Evolutionary conservation across 164 flowering plant species (phyloP).

Genomic region (Brasenia schreberi): DNA sequence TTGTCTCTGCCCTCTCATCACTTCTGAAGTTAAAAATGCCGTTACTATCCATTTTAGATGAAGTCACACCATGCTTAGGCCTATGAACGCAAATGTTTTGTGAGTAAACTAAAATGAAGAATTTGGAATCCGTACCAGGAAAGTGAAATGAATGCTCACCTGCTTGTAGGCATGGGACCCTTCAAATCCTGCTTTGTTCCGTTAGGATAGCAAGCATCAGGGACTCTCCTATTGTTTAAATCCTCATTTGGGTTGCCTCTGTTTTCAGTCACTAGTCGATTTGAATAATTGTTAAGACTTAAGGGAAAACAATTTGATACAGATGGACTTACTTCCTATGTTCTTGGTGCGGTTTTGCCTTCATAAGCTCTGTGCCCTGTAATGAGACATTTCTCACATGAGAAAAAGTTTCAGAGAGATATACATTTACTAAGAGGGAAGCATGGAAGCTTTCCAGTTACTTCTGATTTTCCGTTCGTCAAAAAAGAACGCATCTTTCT

Average conservation of each 20-base stretch:
- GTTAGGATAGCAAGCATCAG: slow-evolving; percentile 13
- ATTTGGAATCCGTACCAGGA: neutral
- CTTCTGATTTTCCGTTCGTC: slow-evolving; percentile 25
- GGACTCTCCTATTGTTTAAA: slow-evolving; percentile 19
- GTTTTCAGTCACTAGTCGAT: neutral
- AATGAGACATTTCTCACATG: neutral
- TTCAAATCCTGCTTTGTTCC: slow-evolving; percentile 18
- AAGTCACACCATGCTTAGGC: neutral
- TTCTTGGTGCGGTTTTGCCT: slow-evolving; percentile 18
- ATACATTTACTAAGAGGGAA: neutral
- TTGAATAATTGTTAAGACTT: neutral
- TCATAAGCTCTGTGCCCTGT: slow-evolving; percentile 25
- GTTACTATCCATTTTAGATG: too few species aligned
- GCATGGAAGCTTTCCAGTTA: slow-evolving; percentile 4
- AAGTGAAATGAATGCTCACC: neutral
- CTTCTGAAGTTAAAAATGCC: slow-evolving; percentile 35
- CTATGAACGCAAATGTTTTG: neutral
- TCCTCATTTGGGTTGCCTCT: slow-evolving; percentile 17
- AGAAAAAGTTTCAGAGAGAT: too few species aligned
- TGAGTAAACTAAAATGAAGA: neutral
- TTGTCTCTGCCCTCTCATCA: slow-evolving; percentile 51
- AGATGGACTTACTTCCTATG: slow-evolving; percentile 19
- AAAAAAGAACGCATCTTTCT: neutral
- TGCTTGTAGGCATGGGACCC: neutral
- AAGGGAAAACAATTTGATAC: neutral